Evolutionary conservation across 495 filamentous ascomycete genomes (phyloP), one percentile per base, ranked within the genome.

Genomic region (Penicillium pulvis): DNA sequence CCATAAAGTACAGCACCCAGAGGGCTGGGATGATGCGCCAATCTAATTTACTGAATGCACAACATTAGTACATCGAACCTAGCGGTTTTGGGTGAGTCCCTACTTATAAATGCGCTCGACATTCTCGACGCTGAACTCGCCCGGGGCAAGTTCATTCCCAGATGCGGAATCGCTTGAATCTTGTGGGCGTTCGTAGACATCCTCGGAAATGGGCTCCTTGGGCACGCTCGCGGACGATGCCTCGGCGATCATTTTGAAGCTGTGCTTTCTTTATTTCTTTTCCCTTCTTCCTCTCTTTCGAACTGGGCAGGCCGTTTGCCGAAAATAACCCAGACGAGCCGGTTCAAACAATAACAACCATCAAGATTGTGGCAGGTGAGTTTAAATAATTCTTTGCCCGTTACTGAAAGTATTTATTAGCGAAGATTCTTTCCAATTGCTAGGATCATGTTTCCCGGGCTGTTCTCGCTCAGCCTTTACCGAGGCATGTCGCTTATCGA

Each of bases 1-100:
- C 91, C 57, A 96, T 81, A 71, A 97, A 96, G 74, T 97, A 97
- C 8, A 97, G 80, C n/a, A 87, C 74, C 92, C 92, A 96, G 72
- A 97, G 92, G 39, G 92, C 90, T 60, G 91, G 90, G 58, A 96
- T 89, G 69, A 96, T 93, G 45, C 92, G 86, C 10, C 78, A 79
- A 65, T 96, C 92, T 55, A 96, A 78, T 70, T 94, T 96, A 57
- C 83, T 78, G 51, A 19, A 57, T 6, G 4, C 0, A 23, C 4
- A 28, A 24, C 51, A 24, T 57, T 47, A 53, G 50, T 44, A 33
- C 14, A 23, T 14, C 10, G 14, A 26, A 3, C 24, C 26, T 41
- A 11, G 23, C 16, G 1, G 8, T 11, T 56, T 12, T 17, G 3
- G 14, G 6, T 31, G 6, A 20, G 36, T 2, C 46, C 53, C 51